Base-by-base conservation (phyloP, 352 stramenopile genomes). In the Saprolegnia parasitica region DNA sequence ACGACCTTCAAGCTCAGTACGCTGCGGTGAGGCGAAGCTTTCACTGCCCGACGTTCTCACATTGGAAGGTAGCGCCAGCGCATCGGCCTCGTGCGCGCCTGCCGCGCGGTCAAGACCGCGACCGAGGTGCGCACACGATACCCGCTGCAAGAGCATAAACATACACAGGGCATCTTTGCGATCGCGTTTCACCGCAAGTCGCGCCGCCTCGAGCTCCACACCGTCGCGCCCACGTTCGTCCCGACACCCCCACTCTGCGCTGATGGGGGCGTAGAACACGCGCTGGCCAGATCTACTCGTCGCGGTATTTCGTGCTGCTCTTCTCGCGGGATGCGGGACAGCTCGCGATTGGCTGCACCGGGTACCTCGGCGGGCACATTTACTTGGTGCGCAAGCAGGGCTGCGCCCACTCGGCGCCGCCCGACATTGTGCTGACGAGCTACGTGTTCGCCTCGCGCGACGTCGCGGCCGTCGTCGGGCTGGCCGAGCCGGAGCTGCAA, bases 281-380 rank as follows among this genome's bases (percentile, higher is more conserved):
- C 10, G 49, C 18, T 21, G 35, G 32, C 0, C 58, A 42, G 26
- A 13, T 67, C 6, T 67, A 55, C 45, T 42, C 35, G 9, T 24
- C 35, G 16, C 40, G 58, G 29, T 67, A 67, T 56, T 67, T 67
- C 40, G 58, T 49, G 20, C 37, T 24, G 58, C 45, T 24, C 18
- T 10, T 67, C 9, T 21, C 58, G n/a, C 42, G 37, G 20, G 40
- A 54, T 32, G 37, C n/a, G 13, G 58, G 50, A 13, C n/a, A 56
- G 10, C 58, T 55, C 26, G 40, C 50, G 21, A 56, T 67, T 56
- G 58, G 37, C 20, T 67, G 37, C 21, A 55, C 58, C 9, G 24
- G 37, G 11, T 49, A 39, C 13, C 35, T 61, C 11, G 24, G 49
- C 11, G 58, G 58, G 21, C 37, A 55, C 18, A n/a, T 50, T 11